Base-by-base conservation (phyloP, 148 eudicot species). In the Rhododendron henanense region DNA sequence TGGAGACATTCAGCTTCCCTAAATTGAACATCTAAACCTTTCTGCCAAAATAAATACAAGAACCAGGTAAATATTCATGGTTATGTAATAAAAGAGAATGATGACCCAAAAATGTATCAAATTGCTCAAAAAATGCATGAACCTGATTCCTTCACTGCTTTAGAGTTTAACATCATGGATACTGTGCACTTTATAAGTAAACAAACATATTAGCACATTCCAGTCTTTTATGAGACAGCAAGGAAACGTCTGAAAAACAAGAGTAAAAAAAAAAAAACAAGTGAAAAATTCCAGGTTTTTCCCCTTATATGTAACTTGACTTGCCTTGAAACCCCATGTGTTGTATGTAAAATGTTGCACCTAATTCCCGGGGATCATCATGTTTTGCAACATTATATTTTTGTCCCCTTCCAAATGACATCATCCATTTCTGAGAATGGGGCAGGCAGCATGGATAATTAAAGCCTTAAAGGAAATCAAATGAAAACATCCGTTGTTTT, bases 1-100 rank as follows among this genome's bases (percentile, higher is more conserved):
- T 77, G 78, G 67, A 55, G 65, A 63, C 85, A 87, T 79, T 87
- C 88, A 76, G 88, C 88, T 83, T 87, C 88, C 78, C 88, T 76
- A 55, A 83, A 83, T 28, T 78, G 85, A 63, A 87, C 81, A 77
- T 87, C 85, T 59, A 59, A 51, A 61, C 82, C 85, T 75, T 82
- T 87, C 88, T 87, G 85, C 82, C 79, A 82, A 16, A 75, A 44
- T 31, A 73, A 75, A 61, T 9, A 4, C 2, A 39, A 69, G 37
- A 31, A 45, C 23, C 19, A 21, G 71, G 10, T 10, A 39, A 78
- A 45, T 61, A 37, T 23, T 47, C 28, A 28, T 44, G 55, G 55
- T 10, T 23, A 25, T 45, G 25, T 28, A 41, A 33, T 53, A 14
- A 44, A 11, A 79, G 79, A 79, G 50, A 65, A 10, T 65, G 3